These are phyloP conservation scores for Acacia melanoxylon DNA, from an alignment of 306 rosid species.

Conservation along the genomic window DNA sequence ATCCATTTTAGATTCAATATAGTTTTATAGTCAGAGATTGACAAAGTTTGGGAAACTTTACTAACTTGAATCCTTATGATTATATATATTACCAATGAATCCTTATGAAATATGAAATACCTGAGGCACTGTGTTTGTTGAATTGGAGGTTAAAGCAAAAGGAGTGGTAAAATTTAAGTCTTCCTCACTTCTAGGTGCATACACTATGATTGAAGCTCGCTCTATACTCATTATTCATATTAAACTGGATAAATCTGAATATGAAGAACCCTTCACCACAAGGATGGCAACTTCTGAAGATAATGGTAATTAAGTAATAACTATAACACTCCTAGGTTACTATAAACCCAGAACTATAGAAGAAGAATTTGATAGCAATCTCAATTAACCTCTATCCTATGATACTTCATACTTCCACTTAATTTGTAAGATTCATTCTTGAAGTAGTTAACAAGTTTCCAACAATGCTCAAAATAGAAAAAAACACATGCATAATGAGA, in stretches of 20 bases:
- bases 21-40: slow-evolving; percentile 3
- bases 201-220: neutral
- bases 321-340: neutral
- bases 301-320: neutral
- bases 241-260: neutral
- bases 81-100: neutral
- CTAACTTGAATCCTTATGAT: neutral
- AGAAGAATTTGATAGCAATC: neutral
- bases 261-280: neutral
- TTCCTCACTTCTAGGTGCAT: neutral
- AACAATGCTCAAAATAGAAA: neutral
- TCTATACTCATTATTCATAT: neutral
- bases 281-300: neutral
- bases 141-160: neutral
- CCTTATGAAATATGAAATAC: neutral
- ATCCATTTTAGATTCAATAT: slow-evolving; percentile 5
- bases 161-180: neutral
- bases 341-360: neutral
- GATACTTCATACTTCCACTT: neutral
- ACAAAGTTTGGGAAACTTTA: slow-evolving; percentile 14
- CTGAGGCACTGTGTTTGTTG: neutral
- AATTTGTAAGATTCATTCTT: neutral
- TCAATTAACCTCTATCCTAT: neutral
- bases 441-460: neutral
- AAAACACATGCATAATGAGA: neutral